Evolutionary conservation across 306 rosid species (phyloP), one percentile per base, ranked within the genome.

Genomic region (Vicia sativa): DNA sequence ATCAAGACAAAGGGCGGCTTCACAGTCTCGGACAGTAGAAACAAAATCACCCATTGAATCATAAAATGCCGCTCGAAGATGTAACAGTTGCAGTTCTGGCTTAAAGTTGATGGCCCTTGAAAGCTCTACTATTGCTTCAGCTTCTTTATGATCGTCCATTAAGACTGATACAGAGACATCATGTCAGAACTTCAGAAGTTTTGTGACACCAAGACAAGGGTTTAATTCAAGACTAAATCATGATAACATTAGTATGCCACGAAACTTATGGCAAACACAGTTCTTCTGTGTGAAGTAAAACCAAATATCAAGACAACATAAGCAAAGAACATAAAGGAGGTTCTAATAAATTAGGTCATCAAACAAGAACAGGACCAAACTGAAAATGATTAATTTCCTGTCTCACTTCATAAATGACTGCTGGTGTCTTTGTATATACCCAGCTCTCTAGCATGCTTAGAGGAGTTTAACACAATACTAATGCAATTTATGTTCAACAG

Each of bases 61-160:
- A 3, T 88, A 70, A 79, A 91, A 91, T 35, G 97, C 97, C 3
- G 96, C 97, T 78, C 97, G 93, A 66, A 91, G 97, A 79, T 86
- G 87, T 64, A 91, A 82, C 59, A 91, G 78, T 79, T 88, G 96
- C 34, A 87, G 60, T 67, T 91, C 97, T 4, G 89, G 91, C 81
- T 81, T 91, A 77, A 91, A 91, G 62, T 77, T 42, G 31, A 91
- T 83, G 75, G 93, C 96, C 72, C 81, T 87, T 28, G 87, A 56
- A 45, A 91, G 95, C 80, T 88, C 96, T 66, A 56, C 76, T 42
- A 91, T 88, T 60, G 96, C 97, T 67, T 89, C 96, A 29, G 59
- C 67, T 83, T 91, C 97, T 84, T 83, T 85, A 66, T 83, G 93
- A 79, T 91, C 97, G 74, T 88, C 97, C 97, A 91, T 91, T 62